Conservation (phyloP, 2,329 filamentous ascomycete species). For the Sporothrix pseudoabietina region DNA sequence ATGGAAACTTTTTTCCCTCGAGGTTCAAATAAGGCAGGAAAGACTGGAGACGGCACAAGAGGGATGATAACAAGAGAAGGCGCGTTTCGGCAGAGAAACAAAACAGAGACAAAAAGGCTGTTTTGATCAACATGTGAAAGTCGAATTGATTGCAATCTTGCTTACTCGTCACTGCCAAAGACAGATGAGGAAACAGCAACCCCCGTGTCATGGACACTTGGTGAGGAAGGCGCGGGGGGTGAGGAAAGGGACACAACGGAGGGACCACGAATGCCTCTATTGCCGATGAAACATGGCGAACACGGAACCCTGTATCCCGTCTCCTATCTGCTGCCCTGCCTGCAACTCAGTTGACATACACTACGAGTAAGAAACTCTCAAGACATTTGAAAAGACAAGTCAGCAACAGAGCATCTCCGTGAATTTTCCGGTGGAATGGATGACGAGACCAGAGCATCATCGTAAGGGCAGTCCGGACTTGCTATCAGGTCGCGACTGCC, state of each 20-base stretch:
- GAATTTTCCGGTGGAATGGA: not conserved
- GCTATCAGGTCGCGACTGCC: not conserved
- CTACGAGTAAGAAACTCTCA: not conserved
- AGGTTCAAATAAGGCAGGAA: slow-evolving; percentile 19
- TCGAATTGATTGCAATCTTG: not conserved
- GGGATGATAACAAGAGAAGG: not conserved
- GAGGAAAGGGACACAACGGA: not conserved
- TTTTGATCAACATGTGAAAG: not conserved
- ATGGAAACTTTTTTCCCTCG: not conserved
- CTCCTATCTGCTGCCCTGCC: not conserved
- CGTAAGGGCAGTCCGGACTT: not conserved
- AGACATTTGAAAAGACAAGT: not conserved
- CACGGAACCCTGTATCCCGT: slow-evolving; percentile 16
- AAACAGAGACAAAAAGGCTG: not conserved
- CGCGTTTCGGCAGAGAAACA: not conserved
- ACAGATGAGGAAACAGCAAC: not conserved
- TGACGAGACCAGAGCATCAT: not conserved
- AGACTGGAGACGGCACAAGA: slow-evolving; percentile 4
- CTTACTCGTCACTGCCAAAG: not conserved
- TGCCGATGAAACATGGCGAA: slow-evolving; percentile 25
- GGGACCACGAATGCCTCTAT: not conserved
- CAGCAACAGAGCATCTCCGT: not conserved
- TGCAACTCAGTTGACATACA: not conserved
- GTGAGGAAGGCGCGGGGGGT: not conserved
- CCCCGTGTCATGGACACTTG: not conserved